These are phyloP conservation scores for Saraca asoca DNA, from an alignment of 331 rosid genomes.

Conservation along the genomic window DNA sequence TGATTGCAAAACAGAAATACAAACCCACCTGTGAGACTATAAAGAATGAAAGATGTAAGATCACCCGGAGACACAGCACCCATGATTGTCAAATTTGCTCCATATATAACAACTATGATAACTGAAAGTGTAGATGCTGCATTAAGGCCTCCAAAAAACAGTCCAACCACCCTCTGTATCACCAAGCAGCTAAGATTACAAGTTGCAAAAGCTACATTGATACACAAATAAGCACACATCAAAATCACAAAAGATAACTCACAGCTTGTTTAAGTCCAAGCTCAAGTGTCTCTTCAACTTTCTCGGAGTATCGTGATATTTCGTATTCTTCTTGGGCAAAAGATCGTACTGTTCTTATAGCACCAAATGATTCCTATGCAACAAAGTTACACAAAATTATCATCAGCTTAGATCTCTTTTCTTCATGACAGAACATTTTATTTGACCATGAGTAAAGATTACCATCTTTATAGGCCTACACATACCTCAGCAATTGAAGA, in stretches of 20 bases:
- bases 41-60: constrained; percentile 88
- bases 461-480: constrained; percentile 7
- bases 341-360: constrained; percentile 80
- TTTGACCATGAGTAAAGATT: too few relatives aligned
- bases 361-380: constrained; percentile 85
- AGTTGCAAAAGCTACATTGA: constrained; percentile 22
- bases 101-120: constrained; percentile 77
- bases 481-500: constrained; percentile 86
- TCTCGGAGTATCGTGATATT: constrained; percentile 70
- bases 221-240: constrained; percentile 15
- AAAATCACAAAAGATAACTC: constrained; percentile 41
- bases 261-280: constrained; percentile 92
- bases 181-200: constrained; percentile 33
- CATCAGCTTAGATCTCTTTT: constrained; percentile 21
- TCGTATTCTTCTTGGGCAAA: constrained; percentile 81
- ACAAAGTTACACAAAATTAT: constrained; percentile 11
- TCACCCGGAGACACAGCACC: constrained; percentile 76
- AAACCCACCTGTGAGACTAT: constrained; percentile 80
- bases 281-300: constrained; percentile 70
- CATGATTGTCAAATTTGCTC: constrained; percentile 76
- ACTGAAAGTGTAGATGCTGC: constrained; percentile 86
- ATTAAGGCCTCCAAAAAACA: constrained; percentile 83
- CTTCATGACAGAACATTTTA: background rate
- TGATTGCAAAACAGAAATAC: constrained; percentile 15
- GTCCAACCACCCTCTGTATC: constrained; percentile 75